Percentiles rank a stretch among this genome's conserved stretches.
phyloP scores from a whole-genome alignment of 306 rosid species.

The Dalbergia oliveri region DNA sequence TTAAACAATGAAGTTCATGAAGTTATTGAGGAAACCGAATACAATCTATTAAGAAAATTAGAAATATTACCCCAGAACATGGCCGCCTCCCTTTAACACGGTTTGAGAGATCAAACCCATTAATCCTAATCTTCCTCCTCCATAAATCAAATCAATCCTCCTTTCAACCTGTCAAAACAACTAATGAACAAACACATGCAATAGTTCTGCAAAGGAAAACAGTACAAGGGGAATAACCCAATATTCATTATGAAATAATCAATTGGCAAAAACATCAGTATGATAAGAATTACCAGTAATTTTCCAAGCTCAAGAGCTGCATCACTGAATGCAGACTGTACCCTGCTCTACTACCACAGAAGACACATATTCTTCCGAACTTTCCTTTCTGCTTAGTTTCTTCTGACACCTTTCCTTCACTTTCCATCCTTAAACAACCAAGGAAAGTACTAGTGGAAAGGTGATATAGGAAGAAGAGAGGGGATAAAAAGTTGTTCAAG shows the following conservation, averaged over 20 bases:
- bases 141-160: slow-evolving; percentile 70
- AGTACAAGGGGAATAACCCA: neutral
- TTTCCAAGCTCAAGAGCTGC: slow-evolving; percentile 73
- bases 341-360: slow-evolving; percentile 75
- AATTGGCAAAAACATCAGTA: neutral
- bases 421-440: slow-evolving; percentile 53
- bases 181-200: slow-evolving; percentile 16
- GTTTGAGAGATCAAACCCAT: slow-evolving; percentile 78
- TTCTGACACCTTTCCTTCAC: slow-evolving; percentile 46
- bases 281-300: slow-evolving; percentile 54
- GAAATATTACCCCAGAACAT: slow-evolving; percentile 73
- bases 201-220: neutral
- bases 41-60: neutral
- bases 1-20: slow-evolving; percentile 14
- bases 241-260: neutral
- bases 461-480: slow-evolving; percentile 1
- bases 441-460: slow-evolving; percentile 16
- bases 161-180: slow-evolving; percentile 59
- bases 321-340: slow-evolving; percentile 60
- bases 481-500: neutral
- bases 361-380: slow-evolving; percentile 71
- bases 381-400: slow-evolving; percentile 48
- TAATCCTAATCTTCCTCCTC: slow-evolving; percentile 76
- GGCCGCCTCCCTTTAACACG: slow-evolving; percentile 65
- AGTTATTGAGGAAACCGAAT: neutral